Conservation (phyloP, 495 filamentous ascomycete species). For the Oidiodendron maius region DNA sequence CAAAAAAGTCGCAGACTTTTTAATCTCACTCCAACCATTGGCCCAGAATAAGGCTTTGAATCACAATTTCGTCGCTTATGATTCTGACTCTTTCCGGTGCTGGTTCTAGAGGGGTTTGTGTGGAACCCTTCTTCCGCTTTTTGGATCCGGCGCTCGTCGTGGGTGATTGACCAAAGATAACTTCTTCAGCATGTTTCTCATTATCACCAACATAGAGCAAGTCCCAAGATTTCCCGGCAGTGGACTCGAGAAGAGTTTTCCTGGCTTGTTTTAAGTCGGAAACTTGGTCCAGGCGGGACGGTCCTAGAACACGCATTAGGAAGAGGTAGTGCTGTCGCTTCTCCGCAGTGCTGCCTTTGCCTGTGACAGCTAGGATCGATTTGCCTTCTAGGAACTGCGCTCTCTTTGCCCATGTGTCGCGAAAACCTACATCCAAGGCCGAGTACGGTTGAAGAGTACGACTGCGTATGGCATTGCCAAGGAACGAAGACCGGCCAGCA, state of each 20-base stretch:
- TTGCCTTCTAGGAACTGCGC: constrained; percentile 58
- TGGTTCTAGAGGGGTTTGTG: constrained; percentile 11
- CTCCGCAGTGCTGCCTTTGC: constrained; percentile 58
- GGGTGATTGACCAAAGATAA: constrained; percentile 30
- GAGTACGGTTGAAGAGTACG: constrained; percentile 56
- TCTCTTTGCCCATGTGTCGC: constrained; percentile 48
- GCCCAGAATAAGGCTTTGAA: constrained; percentile 90
- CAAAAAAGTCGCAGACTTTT: no score
- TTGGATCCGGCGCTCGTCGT: constrained; percentile 22
- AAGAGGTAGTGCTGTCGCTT: constrained; percentile 55
- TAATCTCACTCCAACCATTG: constrained; percentile 59
- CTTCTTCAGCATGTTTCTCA: constrained; percentile 40
- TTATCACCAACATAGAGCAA: constrained; percentile 74
- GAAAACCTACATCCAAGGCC: constrained; percentile 49
- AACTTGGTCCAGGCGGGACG: constrained; percentile 56
- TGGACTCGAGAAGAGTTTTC: constrained; percentile 44
- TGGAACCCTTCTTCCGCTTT: constrained; percentile 43
- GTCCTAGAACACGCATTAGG: constrained; percentile 72
- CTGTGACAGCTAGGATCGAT: constrained; percentile 70
- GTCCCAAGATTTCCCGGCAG: constrained; percentile 56
- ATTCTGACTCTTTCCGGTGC: constrained; percentile 34
- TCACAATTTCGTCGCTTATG: constrained; percentile 79
- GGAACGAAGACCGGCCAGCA: constrained; percentile 71
- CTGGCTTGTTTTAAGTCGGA: constrained; percentile 58
- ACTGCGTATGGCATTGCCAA: constrained; percentile 74